Evolutionary conservation across 305 asterid genomes (phyloP), one percentile per base, ranked within the genome.

Genomic region (Rubia peregrina): DNA sequence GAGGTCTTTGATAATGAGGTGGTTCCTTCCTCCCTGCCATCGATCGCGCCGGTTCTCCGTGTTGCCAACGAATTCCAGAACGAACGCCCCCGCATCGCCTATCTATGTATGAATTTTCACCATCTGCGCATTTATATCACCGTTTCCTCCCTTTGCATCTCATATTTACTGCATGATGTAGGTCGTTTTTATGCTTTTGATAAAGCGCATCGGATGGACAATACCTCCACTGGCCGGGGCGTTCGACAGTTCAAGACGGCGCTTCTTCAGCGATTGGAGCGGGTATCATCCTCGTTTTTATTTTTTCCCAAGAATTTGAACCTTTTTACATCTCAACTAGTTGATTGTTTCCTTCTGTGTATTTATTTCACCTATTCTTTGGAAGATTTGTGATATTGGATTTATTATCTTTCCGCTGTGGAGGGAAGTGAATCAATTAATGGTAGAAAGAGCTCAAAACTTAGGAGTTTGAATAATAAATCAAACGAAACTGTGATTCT

Each of bases 161-260:
- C 51, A 40, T 38, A 9, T 60, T 68, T 69, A 4, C 22, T 74
- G 56, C 41, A 30, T 59, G n/a, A 51, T 14, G 61, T 21, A 71
- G 99, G 99, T 77, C 97, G 99, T 30, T 90, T 91, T 83, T 95
- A 95, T 78, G 99, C 99, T 26, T 88, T 91, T 66, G 99, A 95
- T 84, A 95, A 95, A 89, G 95, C 99, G 48, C 95, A 92, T 78
- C 86, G 99, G 68, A 71, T 90, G 85, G 99, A 95, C 70, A 96
- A 87, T 0, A 86, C 84, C 80, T 95, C 99, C 10, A 86, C 87
- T 56, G 99, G 99, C 48, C 97, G 99, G 75, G 98, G 99, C 75
- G 99, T 95, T 44, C 90, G 97, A 13, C 99, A 95, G 73, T 95
- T 95, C 80, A 95, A 95, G 75, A 95, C 99, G 22, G 89, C 89